Base-by-base conservation (phyloP, 106 monocot genomes). In the Dendrobium chrysotoxum region DNA sequence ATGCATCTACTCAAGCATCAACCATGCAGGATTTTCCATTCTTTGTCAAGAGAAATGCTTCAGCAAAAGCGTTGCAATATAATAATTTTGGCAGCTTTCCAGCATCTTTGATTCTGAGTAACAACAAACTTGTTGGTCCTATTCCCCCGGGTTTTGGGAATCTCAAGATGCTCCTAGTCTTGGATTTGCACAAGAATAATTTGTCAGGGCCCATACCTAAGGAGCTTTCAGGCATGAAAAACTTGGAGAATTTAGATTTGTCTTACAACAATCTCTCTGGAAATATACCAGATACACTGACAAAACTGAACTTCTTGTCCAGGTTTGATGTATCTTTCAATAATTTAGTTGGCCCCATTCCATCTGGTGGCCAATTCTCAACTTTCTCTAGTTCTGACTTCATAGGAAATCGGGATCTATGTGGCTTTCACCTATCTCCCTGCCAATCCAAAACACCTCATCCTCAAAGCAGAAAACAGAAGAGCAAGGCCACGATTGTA, bases 201-300 rank as follows among this genome's bases (percentile, higher is more conserved):
- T 18, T 87, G 5, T 90, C 79, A 0, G 90, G 87, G 18, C n/a
- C 79, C n/a, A 90, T 87, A 79, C 90, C 90, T 4, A 53, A 71
- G 4, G 81, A 90, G 11, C 55, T 90, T 39, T 90, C 90, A 6
- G 46, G 40, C 3, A 87, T 90, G 87, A 21, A 30, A 5, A 90
- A 53, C 81, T 83, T 90, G 61, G 87, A 90, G 68, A 77, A 10
- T 31, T 42, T 90, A 40, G 85, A 87, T 81, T 77, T 90, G 41
- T 87, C 90, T 2, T 72, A 90, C 50, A 90, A 90, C 80, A 50
- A 87, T 80, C 85, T 90, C 50, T 77, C 79, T 1, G 90, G 87
- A 47, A 54, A 21, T 17, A 90, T 90, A 21, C 90, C 87, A 6
- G 53, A 54, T 9, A 78, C 85, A 7, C 73, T 90, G 54, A 81